Evolutionary conservation across 129 eudicot species (phyloP).

Genomic region (Centaurea solstitialis): DNA sequence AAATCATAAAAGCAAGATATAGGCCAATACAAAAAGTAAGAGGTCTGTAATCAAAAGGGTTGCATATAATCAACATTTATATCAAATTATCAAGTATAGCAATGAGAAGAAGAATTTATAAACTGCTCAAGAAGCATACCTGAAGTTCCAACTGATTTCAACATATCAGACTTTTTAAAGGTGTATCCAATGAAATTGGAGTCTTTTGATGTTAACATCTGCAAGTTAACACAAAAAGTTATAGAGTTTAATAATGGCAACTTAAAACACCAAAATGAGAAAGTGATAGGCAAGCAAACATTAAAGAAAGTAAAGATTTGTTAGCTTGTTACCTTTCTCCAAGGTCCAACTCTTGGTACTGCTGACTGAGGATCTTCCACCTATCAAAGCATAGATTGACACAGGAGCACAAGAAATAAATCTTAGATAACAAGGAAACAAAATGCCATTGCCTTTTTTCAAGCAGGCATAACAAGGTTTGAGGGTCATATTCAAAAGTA

Average conservation of each 20-base stretch:
- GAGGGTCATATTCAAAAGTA: conserved; percentile 17
- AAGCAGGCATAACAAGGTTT: conserved; percentile 8
- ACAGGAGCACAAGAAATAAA: conserved; percentile 7
- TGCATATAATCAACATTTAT: not conserved
- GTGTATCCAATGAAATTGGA: conserved; percentile 90
- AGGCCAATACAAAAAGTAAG: not conserved
- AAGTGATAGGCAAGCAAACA: not conserved
- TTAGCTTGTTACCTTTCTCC: conserved; percentile 76
- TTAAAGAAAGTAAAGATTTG: not conserved
- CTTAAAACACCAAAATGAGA: not conserved
- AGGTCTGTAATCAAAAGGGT: not conserved
- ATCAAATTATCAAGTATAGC: not conserved
- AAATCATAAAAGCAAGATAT: not conserved
- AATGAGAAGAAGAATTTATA: not conserved
- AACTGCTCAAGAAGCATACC: conserved; percentile 40
- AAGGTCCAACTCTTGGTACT: conserved; percentile 84
- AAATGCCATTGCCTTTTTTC: conserved; percentile 2
- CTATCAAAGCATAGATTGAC: conserved; percentile 38
- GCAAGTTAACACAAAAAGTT: conserved; percentile 22
- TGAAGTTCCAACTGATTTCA: conserved; percentile 79
- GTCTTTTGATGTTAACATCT: conserved; percentile 96
- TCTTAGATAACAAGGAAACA: not conserved
- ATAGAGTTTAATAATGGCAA: not conserved
- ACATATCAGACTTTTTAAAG: conserved; percentile 81
- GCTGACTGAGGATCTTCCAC: conserved; percentile 68